Conservation (phyloP, 345 rosid genomes). For the Eucalyptus curtisii region DNA sequence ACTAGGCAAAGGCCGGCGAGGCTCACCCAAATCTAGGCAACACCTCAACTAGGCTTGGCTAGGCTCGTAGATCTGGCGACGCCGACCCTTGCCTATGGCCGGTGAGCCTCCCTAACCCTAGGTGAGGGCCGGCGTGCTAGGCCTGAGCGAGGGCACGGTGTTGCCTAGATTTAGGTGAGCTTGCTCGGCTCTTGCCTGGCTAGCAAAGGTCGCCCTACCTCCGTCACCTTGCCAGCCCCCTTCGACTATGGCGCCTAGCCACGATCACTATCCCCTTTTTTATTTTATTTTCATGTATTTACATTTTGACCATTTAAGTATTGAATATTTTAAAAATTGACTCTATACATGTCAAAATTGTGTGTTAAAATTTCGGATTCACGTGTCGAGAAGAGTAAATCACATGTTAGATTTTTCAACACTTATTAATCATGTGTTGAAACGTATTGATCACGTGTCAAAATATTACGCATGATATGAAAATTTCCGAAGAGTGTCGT, state of each 20-base stretch:
- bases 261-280: rapidly evolving
- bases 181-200: too few relatives aligned
- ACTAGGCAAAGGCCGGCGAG: too few relatives aligned
- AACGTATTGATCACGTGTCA: rapidly evolving
- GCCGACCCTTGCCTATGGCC: rapidly evolving
- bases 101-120: rapidly evolving
- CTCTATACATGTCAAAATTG: rapidly evolving
- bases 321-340: too few relatives aligned
- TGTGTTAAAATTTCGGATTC: too few relatives aligned
- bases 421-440: too few relatives aligned
- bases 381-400: rapidly evolving
- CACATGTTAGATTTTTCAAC: too few relatives aligned
- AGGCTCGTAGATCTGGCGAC: rapidly evolving
- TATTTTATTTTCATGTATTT: too few relatives aligned
- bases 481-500: rapidly evolving
- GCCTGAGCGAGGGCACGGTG: rapidly evolving
- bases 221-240: too few relatives aligned
- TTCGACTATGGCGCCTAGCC: rapidly evolving
- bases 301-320: rapidly evolving
- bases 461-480: rapidly evolving
- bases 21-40: too few relatives aligned
- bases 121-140: rapidly evolving
- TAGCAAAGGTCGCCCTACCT: too few relatives aligned
- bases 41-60: rapidly evolving
- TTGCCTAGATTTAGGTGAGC: rapidly evolving